phyloP scores from a whole-genome alignment of 1,139 yeast species.

The Saccharomycopsis crataegensis region DNA sequence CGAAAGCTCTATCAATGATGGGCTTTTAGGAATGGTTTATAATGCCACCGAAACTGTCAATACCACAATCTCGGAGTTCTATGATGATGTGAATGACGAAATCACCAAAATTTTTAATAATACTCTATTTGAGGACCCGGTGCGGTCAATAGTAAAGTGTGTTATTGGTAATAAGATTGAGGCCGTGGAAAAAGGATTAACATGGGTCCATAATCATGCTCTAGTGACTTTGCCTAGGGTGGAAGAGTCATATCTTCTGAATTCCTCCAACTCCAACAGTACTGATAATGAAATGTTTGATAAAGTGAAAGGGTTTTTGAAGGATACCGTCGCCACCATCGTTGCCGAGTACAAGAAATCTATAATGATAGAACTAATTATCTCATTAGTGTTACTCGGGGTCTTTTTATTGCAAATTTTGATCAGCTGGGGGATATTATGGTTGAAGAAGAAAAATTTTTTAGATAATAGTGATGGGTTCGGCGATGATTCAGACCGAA shows the following conservation, averaged over 20 bases:
- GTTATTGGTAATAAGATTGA: slow-evolving; percentile 66
- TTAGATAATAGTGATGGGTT: slow-evolving; percentile 2
- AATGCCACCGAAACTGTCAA: slow-evolving; percentile 49
- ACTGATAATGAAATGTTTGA: slow-evolving; percentile 16
- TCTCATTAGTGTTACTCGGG: slow-evolving; percentile 37
- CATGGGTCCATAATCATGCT: slow-evolving; percentile 70
- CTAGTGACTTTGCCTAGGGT: slow-evolving; percentile 52
- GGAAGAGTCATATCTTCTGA: slow-evolving; percentile 25
- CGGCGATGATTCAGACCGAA: not conserved
- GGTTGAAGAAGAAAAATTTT: not conserved
- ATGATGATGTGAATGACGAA: slow-evolving; percentile 44
- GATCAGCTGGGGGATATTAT: slow-evolving; percentile 1
- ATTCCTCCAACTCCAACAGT: not conserved
- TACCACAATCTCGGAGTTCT: slow-evolving; percentile 44
- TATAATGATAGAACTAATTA: slow-evolving; percentile 37
- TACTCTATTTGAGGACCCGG: slow-evolving; percentile 59
- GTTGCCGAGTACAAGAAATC: slow-evolving; percentile 31
- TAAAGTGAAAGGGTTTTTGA: slow-evolving; percentile 26
- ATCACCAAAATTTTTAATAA: slow-evolving; percentile 53
- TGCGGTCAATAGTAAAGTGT: slow-evolving; percentile 67
- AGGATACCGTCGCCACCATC: slow-evolving; percentile 24
- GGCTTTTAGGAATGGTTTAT: slow-evolving; percentile 60
- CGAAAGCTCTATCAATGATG: slow-evolving; percentile 47
- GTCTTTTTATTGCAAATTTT: slow-evolving; percentile 40
- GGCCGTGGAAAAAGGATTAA: slow-evolving; percentile 58